Percentiles rank a stretch among this genome's conserved stretches.
These are phyloP conservation scores for Paraphoma chrysanthemicola DNA, from an alignment of 2,329 filamentous ascomycete genomes.

Conservation along the genomic window DNA sequence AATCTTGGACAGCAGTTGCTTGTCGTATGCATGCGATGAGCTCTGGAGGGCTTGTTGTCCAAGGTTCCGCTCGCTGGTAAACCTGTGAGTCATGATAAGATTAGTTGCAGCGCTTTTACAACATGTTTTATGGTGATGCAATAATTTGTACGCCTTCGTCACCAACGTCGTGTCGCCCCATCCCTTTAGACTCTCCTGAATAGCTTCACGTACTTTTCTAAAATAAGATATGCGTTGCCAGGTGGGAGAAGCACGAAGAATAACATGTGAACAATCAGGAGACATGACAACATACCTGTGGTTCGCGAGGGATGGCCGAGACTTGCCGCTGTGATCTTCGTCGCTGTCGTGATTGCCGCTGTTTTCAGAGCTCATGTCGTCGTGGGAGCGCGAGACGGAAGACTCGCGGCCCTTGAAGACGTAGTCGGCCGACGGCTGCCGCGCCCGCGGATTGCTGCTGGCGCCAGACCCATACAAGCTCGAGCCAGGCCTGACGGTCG, in stretches of 20 bases:
- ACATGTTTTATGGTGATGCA: no score
- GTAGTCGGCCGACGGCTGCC: slow-evolving; percentile 35
- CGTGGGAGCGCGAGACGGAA: slow-evolving; percentile 46
- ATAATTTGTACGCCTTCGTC: no score
- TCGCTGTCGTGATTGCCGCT: slow-evolving; percentile 42
- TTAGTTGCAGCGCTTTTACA: background rate
- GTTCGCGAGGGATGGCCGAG: slow-evolving; percentile 48
- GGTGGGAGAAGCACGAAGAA: background rate
- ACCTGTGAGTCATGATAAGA: slow-evolving; percentile 46
- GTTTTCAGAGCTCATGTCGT: slow-evolving; percentile 46
- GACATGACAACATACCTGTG: slow-evolving; percentile 50
- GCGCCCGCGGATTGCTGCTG: slow-evolving; percentile 25
- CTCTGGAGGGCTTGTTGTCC: slow-evolving; percentile 64
- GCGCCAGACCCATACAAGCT: slow-evolving; percentile 51
- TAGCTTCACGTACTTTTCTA: no score
- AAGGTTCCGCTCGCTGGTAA: slow-evolving; percentile 66
- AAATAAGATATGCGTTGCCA: no score
- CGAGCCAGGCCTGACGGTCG: slow-evolving; percentile 55
- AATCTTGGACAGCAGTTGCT: slow-evolving; percentile 67
- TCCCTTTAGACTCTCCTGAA: no score
- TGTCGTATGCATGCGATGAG: slow-evolving; percentile 68
- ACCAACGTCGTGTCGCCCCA: background rate
- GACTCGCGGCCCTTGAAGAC: slow-evolving; percentile 48
- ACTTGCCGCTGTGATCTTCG: slow-evolving; percentile 43
- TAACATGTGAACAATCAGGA: slow-evolving; percentile 1